Conservation (phyloP, 2,329 filamentous ascomycete genomes). For the Penicillium sclerotiorum region DNA sequence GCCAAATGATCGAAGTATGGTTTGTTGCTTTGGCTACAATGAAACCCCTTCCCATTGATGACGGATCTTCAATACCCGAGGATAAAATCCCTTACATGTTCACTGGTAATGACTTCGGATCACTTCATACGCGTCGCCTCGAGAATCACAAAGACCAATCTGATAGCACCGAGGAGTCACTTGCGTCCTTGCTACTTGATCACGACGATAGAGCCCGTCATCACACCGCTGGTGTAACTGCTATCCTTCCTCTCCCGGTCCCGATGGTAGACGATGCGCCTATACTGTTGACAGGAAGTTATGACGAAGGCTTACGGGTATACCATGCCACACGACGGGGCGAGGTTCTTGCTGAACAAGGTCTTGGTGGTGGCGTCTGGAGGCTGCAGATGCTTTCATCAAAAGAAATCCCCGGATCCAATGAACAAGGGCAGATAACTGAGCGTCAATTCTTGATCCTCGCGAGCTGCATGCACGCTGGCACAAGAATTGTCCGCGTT, state of each 20-base stretch:
- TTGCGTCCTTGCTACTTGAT: constrained; percentile 23
- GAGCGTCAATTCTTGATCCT: constrained; percentile 58
- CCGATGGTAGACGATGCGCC: constrained; percentile 48
- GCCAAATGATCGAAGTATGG: constrained; percentile 43
- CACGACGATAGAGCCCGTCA: constrained; percentile 55
- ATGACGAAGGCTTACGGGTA: constrained; percentile 81
- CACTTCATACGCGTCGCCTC: constrained; percentile 37
- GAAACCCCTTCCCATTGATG: neutral
- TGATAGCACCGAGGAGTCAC: constrained; percentile 15
- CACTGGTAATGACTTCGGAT: constrained; percentile 44
- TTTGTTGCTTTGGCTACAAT: constrained; percentile 38
- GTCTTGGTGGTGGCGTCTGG: constrained; percentile 85
- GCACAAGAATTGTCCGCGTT: constrained; percentile 66
- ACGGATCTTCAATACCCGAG: neutral
- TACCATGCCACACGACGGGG: constrained; percentile 43
- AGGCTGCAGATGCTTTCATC: constrained; percentile 63
- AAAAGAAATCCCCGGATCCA: neutral
- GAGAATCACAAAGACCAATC: constrained; percentile 19
- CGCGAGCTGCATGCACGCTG: constrained; percentile 93
- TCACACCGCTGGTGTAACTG: constrained; percentile 83
- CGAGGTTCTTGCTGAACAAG: constrained; percentile 62
- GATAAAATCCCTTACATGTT: constrained; percentile 33
- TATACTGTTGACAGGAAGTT: constrained; percentile 81
- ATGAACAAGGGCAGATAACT: constrained; percentile 5
- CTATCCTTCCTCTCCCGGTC: constrained; percentile 71